These are phyloP conservation scores for Hibiscus syriacus DNA, from an alignment of 345 rosid species.

Conservation along the genomic window DNA sequence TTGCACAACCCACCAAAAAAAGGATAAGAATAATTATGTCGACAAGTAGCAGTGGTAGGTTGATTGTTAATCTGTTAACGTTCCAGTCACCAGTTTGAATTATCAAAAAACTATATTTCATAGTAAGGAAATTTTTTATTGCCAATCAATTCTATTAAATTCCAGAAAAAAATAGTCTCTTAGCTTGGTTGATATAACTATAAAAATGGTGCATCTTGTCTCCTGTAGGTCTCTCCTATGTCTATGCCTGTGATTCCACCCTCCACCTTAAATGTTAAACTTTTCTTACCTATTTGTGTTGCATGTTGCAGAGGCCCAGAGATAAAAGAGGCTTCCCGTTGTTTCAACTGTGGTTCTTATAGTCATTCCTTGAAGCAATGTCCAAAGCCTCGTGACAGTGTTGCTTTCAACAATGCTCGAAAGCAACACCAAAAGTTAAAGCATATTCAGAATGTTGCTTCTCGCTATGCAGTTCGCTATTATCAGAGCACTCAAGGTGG, in stretches of 20 bases:
- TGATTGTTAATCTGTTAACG: neutral
- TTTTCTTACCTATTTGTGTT: conserved; percentile 12
- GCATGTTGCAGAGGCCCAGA: conserved; percentile 53
- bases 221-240: neutral
- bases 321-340: conserved; percentile 74
- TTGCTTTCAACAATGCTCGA: conserved; percentile 78
- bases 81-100: neutral
- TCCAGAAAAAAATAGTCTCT: neutral
- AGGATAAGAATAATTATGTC: neutral
- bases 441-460: conserved; percentile 48
- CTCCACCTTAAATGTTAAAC: neutral
- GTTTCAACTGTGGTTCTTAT: conserved; percentile 93
- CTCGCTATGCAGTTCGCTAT: conserved; percentile 56
- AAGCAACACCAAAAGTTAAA: conserved; percentile 54
- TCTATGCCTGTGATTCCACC: neutral
- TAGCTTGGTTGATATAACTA: neutral
- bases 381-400: conserved; percentile 73
- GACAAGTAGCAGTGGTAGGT: neutral
- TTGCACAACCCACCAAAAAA: neutral
- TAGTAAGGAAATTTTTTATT: neutral
- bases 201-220: neutral
- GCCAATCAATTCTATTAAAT: neutral
- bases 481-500: conserved; percentile 63
- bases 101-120: neutral
- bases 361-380: conserved; percentile 85